These are phyloP conservation scores for Lactifluus echinatus DNA, from an alignment of 768 basidiomycete genomes.

Conservation along the genomic window DNA sequence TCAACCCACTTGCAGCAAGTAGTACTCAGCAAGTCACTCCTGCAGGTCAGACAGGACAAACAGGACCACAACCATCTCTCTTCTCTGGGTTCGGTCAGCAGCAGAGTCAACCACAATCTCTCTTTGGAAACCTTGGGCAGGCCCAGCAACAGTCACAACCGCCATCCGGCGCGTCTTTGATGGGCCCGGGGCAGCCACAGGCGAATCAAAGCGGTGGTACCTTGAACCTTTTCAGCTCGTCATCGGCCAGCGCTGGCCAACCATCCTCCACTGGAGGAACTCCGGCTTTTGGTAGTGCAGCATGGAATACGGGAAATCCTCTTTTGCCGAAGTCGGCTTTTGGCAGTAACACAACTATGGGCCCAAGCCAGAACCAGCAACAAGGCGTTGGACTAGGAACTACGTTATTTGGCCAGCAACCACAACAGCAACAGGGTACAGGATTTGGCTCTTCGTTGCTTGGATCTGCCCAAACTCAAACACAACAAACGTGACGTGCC, in stretches of 20 bases:
- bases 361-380: not conserved
- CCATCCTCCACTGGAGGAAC: not conserved
- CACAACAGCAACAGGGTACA: constrained; percentile 17
- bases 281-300: not conserved
- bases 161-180: not conserved
- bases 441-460: constrained; percentile 14
- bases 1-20: not conserved
- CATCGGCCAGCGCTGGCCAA: not conserved
- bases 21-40: not conserved
- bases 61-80: constrained; percentile 12
- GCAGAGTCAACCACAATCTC: constrained; percentile 25
- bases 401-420: constrained; percentile 16
- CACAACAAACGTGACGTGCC: constrained; percentile 21
- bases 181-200: not conserved
- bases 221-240: not conserved
- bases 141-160: constrained; percentile 9
- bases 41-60: not conserved
- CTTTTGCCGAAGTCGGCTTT: constrained; percentile 17
- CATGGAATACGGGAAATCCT: constrained; percentile 15
- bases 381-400: not conserved
- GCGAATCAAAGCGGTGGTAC: not conserved
- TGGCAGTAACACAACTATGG: not conserved
- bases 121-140: constrained; percentile 23
- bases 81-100: constrained; percentile 18
- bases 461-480: constrained; percentile 23